Conservation (phyloP, 2,329 filamentous ascomycete genomes). For the Aspergillus nomiae region DNA sequence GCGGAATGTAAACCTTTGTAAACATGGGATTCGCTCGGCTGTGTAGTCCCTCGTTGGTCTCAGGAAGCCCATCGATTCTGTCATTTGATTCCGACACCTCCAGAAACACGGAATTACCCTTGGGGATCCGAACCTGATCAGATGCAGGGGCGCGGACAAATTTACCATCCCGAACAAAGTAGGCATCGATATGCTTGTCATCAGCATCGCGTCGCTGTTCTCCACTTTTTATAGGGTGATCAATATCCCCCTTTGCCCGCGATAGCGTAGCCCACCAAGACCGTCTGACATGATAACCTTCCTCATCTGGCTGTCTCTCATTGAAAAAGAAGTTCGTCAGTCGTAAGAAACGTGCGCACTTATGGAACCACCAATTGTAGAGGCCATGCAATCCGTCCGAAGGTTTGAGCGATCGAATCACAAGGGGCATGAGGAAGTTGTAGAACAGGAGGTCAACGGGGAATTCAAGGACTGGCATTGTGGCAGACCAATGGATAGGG, state of each 20-base stretch:
- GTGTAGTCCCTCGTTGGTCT: slow-evolving; percentile 60
- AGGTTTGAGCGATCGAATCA: slow-evolving; percentile 81
- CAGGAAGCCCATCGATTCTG: slow-evolving; percentile 61
- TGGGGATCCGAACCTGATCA: slow-evolving; percentile 91
- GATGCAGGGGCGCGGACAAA: slow-evolving; percentile 93
- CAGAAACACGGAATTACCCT: slow-evolving; percentile 78
- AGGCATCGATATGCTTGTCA: slow-evolving; percentile 46
- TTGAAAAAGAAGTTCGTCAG: slow-evolving; percentile 93
- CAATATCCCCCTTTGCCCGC: slow-evolving; percentile 40
- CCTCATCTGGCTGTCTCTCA: slow-evolving; percentile 77
- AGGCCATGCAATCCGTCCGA: slow-evolving; percentile 80
- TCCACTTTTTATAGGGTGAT: slow-evolving; percentile 37
- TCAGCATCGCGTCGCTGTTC: slow-evolving; percentile 33
- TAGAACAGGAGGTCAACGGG: slow-evolving; percentile 93
- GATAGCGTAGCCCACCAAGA: slow-evolving; percentile 55
- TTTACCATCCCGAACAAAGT: slow-evolving; percentile 70
- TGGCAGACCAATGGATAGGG: slow-evolving; percentile 90
- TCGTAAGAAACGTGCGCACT: slow-evolving; percentile 75
- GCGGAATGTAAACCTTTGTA: slow-evolving; percentile 77
- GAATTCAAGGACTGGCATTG: slow-evolving; percentile 90
- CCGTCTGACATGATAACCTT: slow-evolving; percentile 66
- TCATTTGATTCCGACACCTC: slow-evolving; percentile 70
- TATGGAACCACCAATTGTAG: slow-evolving; percentile 96
- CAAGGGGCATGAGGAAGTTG: slow-evolving; percentile 90
- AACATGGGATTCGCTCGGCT: slow-evolving; percentile 64